Evolutionary conservation across 2,329 filamentous ascomycete species (phyloP).

Genomic region (Fusarium verticillioides): DNA sequence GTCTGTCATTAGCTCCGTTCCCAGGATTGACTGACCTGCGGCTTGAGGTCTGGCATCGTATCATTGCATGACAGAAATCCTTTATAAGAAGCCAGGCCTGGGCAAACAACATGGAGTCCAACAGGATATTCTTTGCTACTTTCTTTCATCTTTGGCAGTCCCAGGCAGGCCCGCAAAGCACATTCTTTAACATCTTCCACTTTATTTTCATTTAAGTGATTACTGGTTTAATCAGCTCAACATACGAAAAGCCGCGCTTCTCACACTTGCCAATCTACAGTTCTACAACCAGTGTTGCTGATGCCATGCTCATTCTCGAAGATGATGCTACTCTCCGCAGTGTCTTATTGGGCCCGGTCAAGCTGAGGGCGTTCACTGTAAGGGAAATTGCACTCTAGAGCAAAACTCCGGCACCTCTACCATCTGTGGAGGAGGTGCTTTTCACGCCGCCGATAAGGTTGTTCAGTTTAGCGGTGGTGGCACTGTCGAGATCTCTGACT

Average conservation of each 20-base stretch:
- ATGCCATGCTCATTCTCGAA: constrained; percentile 63
- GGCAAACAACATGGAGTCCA: not conserved
- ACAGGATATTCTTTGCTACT: constrained; percentile 17
- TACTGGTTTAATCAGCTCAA: constrained; percentile 7
- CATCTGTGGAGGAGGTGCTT: too few species aligned
- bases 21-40: not conserved
- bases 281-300: constrained; percentile 34
- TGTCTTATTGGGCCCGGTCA: constrained; percentile 59
- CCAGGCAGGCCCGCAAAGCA: constrained; percentile 23
- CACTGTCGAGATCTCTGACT: constrained; percentile 40
- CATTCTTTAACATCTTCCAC: constrained; percentile 13
- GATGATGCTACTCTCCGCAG: constrained; percentile 63
- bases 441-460: not conserved
- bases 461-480: not conserved
- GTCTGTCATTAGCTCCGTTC: not conserved
- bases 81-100: constrained; percentile 11
- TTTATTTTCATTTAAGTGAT: constrained; percentile 4
- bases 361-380: not conserved
- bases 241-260: constrained; percentile 31
- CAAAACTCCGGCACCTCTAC: too few species aligned
- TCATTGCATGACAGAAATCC: not conserved
- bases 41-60: not conserved
- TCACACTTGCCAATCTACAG: constrained; percentile 37
- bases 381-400: too few species aligned
- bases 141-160: constrained; percentile 20